These are phyloP conservation scores for Davidsoniella eucalypti DNA, from an alignment of 2,329 filamentous ascomycete genomes.

Conservation along the genomic window DNA sequence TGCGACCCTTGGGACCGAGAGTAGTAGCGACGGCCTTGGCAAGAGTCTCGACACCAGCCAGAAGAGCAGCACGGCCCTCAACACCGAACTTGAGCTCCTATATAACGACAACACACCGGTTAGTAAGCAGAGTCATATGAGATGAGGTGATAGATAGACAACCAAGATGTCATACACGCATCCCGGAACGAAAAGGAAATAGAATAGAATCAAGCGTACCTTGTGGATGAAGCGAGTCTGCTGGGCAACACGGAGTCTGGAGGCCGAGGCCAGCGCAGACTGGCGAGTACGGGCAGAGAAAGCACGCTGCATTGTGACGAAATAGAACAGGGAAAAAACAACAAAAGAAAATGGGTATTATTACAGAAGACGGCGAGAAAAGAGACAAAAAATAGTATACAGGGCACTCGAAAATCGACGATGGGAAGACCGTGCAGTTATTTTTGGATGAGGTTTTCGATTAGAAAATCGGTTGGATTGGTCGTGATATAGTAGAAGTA, in stretches of 20 bases:
- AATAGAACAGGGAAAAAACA: conserved; percentile 18
- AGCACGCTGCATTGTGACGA: conserved; percentile 79
- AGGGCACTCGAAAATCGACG: neutral
- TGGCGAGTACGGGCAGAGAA: conserved; percentile 67
- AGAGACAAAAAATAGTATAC: conserved; percentile 7
- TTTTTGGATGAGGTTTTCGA: neutral
- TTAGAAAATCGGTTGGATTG: neutral
- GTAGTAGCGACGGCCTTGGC: conserved; percentile 93
- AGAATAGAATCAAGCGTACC: conserved; percentile 33
- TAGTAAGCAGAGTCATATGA: neutral
- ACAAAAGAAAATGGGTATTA: conserved; percentile 13
- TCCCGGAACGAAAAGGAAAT: neutral
- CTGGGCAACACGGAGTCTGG: conserved; percentile 51
- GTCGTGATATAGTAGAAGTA: conserved; percentile 5
- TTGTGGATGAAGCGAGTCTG: conserved; percentile 97
- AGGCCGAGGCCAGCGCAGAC: conserved; percentile 58
- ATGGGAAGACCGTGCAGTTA: neutral
- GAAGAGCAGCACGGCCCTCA: conserved; percentile 73
- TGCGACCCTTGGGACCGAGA: conserved; percentile 92
- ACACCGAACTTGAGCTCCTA: conserved; percentile 98
- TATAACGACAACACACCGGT: conserved; percentile 9
- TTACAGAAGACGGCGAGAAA: conserved; percentile 15
- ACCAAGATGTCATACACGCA: neutral
- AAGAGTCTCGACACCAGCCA: conserved; percentile 90
- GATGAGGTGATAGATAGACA: neutral